Base-by-base conservation (phyloP, 495 filamentous ascomycete species). In the Cenococcum geophilum region DNA sequence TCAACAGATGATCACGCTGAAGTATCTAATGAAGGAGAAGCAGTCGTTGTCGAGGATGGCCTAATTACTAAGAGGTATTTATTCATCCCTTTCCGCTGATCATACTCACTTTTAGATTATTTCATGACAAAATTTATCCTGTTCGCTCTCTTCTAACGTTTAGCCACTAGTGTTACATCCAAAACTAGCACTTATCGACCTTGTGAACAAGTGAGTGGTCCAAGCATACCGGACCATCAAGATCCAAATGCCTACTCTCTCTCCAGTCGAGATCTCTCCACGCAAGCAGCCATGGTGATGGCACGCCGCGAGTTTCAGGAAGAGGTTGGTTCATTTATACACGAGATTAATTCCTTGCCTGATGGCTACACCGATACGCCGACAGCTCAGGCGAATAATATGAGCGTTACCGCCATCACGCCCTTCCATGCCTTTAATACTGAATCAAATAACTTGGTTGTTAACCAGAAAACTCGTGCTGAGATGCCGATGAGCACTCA, bases 401-500 rank as follows among this genome's bases (percentile, higher is more conserved):
- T 16, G 20, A 22, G 14, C 6, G 27, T 32, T 32, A 32, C 27
- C 25, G 40, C 47, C 16, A 58, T 64, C 40, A 68, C 65, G 16
- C 65, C 65, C 11, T 68, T 68, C 53, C 58, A 61, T 23, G 43
- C 57, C 1, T 64, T 68, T 47, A 68, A 68, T 54, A 54, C 22
- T 61, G 18, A 42, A 61, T 43, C 55, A 55, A 36, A 16, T 12
- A 32, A 22, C n/a, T 32, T 34, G 55, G 2, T 8, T 14, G 27
- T 45, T 52, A 18, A 67, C 25, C 23, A 4, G 35, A 12, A 11
- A 43, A 4, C 27, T 32, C 25, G 20, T 52, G 25, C 25, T 16
- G 49, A 52, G 21, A 27, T 25, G 36, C 54, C 54, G 5, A 62
- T 69, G 12, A 71, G 62, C 55, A 69, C 67, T 14, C 70, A 70